Evolutionary conservation across 2,329 filamentous ascomycete genomes (phyloP).

Genomic region (Colletotrichum shisoi): DNA sequence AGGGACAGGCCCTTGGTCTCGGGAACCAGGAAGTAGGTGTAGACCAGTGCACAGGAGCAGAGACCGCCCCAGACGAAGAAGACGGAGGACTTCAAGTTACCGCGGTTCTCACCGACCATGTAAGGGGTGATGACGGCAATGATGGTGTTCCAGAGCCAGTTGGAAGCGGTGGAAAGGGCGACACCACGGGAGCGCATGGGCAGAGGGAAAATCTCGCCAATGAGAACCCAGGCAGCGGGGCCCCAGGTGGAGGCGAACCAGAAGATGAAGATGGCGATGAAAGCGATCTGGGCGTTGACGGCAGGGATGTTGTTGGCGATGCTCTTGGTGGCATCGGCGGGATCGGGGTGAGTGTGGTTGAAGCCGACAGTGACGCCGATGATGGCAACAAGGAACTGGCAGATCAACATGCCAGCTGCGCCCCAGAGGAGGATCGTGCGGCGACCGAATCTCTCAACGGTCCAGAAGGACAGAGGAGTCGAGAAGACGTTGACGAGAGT

Average conservation of each 20-base stretch:
- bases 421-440: constrained; percentile 81
- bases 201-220: constrained; percentile 89
- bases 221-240: constrained; percentile 80
- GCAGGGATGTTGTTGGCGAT: constrained; percentile 64
- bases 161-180: constrained; percentile 83
- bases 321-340: constrained; percentile 50
- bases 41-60: constrained; percentile 66
- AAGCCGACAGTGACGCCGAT: constrained; percentile 70
- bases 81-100: constrained; percentile 72
- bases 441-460: constrained; percentile 82
- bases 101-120: constrained; percentile 67
- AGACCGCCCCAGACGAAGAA: constrained; percentile 80
- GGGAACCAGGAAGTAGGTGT: constrained; percentile 76
- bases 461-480: constrained; percentile 87
- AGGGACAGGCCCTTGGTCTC: constrained; percentile 80
- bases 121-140: constrained; percentile 76
- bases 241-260: constrained; percentile 92
- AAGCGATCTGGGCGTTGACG: constrained; percentile 77
- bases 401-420: constrained; percentile 81
- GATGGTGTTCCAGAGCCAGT: constrained; percentile 90
- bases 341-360: constrained; percentile 57
- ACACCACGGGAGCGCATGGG: constrained; percentile 89
- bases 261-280: constrained; percentile 93
- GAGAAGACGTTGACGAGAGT: constrained; percentile 87
- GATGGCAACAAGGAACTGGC: constrained; percentile 87